phyloP scores from a whole-genome alignment of 371 early-diverging fungal species.

The Thermomucor indicae-seudaticae region DNA sequence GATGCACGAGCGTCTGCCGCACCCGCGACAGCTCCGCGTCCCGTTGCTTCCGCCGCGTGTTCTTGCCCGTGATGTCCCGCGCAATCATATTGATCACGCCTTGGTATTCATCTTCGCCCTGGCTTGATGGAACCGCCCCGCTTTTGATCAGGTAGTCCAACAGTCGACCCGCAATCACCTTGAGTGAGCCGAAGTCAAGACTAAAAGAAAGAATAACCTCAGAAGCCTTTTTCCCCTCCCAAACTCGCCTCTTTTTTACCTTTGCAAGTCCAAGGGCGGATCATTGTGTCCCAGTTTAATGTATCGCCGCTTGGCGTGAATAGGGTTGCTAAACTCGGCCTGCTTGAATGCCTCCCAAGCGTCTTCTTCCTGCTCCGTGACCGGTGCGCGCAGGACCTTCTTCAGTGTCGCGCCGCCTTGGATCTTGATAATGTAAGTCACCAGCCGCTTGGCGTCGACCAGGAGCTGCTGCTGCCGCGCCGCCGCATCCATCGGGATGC shows the following conservation, averaged over 20 bases:
- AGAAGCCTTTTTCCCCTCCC: neutral
- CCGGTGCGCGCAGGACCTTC: slow-evolving; percentile 76
- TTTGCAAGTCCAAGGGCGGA: slow-evolving; percentile 28
- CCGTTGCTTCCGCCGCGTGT: slow-evolving; percentile 77
- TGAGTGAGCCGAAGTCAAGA: slow-evolving; percentile 29
- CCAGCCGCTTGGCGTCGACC: slow-evolving; percentile 86
- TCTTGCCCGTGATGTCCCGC: slow-evolving; percentile 89
- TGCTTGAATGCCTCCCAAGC: slow-evolving; percentile 55
- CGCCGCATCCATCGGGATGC: slow-evolving; percentile 58
- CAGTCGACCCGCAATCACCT: slow-evolving; percentile 26
- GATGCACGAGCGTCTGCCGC: slow-evolving; percentile 71
- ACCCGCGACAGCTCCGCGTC: slow-evolving; percentile 70
- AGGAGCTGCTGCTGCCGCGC: slow-evolving; percentile 68
- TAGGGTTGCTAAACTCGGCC: slow-evolving; percentile 30
- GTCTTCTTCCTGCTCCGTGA: slow-evolving; percentile 70
- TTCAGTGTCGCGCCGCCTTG: slow-evolving; percentile 78
- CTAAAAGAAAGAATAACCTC: slow-evolving; percentile 2
- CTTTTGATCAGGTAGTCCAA: slow-evolving; percentile 34
- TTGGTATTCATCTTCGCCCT: slow-evolving; percentile 64
- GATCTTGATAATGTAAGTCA: slow-evolving; percentile 77
- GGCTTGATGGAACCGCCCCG: slow-evolving; percentile 25
- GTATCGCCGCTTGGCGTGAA: slow-evolving; percentile 23
- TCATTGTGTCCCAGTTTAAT: slow-evolving; percentile 26
- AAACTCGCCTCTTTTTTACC: slow-evolving; percentile 11
- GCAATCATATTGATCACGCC: slow-evolving; percentile 91